These are phyloP conservation scores for Ceratocystis albifundus DNA, from an alignment of 2,329 filamentous ascomycete genomes.

Conservation along the genomic window DNA sequence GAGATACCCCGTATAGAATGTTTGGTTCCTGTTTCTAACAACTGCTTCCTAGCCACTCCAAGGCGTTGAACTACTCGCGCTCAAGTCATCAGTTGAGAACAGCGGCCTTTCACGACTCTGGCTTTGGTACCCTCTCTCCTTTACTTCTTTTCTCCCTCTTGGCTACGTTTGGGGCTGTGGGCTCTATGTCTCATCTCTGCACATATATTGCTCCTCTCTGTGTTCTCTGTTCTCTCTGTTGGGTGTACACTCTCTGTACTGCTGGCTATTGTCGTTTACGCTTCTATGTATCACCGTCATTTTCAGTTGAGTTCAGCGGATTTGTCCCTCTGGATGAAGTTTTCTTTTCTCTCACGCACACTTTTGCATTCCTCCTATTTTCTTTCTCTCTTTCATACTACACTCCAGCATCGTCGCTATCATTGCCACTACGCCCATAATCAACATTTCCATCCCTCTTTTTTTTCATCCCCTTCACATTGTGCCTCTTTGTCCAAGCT, in stretches of 20 bases:
- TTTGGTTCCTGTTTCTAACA: neutral
- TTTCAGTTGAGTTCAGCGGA: conserved; percentile 2
- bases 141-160: conserved; percentile 11
- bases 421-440: neutral
- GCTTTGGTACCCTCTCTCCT: conserved; percentile 5
- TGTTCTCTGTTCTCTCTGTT: conserved; percentile 8
- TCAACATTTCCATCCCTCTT: no score
- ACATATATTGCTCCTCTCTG: conserved; percentile 9
- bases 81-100: conserved; percentile 6
- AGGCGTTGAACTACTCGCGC: conserved; percentile 21
- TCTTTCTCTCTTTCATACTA: conserved; percentile 11
- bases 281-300: conserved; percentile 15
- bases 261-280: conserved; percentile 11
- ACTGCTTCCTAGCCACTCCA: conserved; percentile 20
- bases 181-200: conserved; percentile 18
- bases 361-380: conserved; percentile 8
- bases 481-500: neutral
- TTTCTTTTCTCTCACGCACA: conserved; percentile 7
- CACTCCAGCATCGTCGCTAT: neutral
- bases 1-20: neutral
- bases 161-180: conserved; percentile 6
- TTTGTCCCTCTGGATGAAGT: neutral
- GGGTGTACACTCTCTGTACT: conserved; percentile 19
- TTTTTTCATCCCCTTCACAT: neutral
- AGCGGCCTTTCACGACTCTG: conserved; percentile 2